Base-by-base conservation (phyloP, 2,329 filamentous ascomycete genomes). In the Cercospora zeina region DNA sequence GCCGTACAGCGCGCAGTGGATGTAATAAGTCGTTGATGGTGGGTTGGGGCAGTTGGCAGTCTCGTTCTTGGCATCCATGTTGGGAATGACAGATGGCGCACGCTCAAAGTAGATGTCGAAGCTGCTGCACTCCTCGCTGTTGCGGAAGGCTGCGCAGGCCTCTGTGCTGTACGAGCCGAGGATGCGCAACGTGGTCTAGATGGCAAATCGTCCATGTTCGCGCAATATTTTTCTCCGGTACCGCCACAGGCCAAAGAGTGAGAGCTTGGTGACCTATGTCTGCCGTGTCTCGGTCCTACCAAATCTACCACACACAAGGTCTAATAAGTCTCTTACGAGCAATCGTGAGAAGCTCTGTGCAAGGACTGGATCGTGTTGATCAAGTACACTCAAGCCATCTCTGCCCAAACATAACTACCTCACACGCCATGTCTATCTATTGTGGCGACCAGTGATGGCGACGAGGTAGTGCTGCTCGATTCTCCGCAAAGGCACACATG, bases 1-100 rank as follows among this genome's bases (percentile, higher is more conserved):
- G 37, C 75, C 74, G 73, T 73, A 77, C 33, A 77, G 71, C 7
- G 75, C 73, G 69, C 76, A 77, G 68, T 76, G 76, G 72, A 73
- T 76, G 70, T 73, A 75, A 62, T 73, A 75, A 62, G 75, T 76
- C 58, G 75, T 73, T 13, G 73, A 73, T 10, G 71, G 59, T 36
- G 75, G 75, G 66, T 75, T 74, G 11, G 74, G 72, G 71, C 76
- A 77, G 62, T 67, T 65, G 45, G 67, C 69, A 54, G 62, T 67
- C 55, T 68, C 67, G 65, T 67, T 72, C 59, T 57, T 67, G n/a
- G 55, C 24, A 58, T 58, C 55, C 1, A n/a, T 49, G 57, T 66
- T 67, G 55, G 74, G 74, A 60, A 71, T 72, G 53, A 74, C 62
- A 30, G 68, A 69, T 34, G 73, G 73, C 42, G 73, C 72, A 39